Conservation (phyloP, 805 yeast species). For the Kodamaea laetipori region DNA sequence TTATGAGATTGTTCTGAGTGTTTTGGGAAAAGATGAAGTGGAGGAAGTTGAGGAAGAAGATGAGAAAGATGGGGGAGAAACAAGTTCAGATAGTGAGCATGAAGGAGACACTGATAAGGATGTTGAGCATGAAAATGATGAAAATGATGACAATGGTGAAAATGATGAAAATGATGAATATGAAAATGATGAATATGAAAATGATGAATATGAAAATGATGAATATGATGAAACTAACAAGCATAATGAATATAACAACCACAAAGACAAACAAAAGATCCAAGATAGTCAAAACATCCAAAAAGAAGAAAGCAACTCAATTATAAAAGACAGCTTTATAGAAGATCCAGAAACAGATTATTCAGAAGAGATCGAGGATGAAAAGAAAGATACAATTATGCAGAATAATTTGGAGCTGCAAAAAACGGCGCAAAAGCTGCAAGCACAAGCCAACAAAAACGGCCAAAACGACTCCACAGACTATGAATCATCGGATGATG, state of each 20-base stretch:
- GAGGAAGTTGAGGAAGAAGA: slow-evolving; percentile 11
- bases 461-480: no score
- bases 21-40: background rate
- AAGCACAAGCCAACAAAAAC: no score
- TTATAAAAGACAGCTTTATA: slow-evolving; percentile 1
- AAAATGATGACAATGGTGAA: slow-evolving; percentile 1
- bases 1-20: background rate
- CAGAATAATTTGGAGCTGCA: background rate
- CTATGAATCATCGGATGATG: no score
- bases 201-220: slow-evolving; percentile 1
- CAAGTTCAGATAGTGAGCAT: slow-evolving; percentile 11
- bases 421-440: background rate
- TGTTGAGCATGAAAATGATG: slow-evolving; percentile 1
- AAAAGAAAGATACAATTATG: background rate
- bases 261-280: no score
- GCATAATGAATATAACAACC: background rate
- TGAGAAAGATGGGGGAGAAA: slow-evolving; percentile 8
- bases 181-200: background rate
- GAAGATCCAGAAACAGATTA: slow-evolving; percentile 10
- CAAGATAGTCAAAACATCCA: no score
- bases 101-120: slow-evolving; percentile 1
- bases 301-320: background rate
- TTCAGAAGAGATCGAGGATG: slow-evolving; percentile 12
- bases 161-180: background rate
- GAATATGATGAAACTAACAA: background rate